Percentiles rank a stretch among this genome's conserved stretches.
Evolutionary conservation across 1,139 yeast species (phyloP).

Genomic region (Lodderomyces parapsilosis): DNA sequence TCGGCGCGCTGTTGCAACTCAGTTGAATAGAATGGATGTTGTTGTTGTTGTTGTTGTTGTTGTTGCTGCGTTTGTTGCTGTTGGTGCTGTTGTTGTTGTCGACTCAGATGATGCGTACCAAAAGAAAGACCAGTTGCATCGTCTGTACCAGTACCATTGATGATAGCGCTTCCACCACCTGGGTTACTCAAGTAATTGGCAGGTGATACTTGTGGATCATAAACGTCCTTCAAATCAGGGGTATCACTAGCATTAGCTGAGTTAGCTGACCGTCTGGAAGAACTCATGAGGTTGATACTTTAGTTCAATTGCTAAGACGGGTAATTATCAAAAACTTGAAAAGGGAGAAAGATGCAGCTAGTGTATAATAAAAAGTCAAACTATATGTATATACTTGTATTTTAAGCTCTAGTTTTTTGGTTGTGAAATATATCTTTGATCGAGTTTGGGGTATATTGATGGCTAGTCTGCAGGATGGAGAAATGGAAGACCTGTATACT

Average conservation of each 20-base stretch:
- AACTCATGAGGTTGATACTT: not conserved
- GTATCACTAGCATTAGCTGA: not conserved
- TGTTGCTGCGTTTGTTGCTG: conserved; percentile 9
- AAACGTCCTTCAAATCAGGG: conserved; percentile 9
- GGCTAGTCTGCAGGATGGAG: conserved; percentile 2
- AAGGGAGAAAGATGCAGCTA: too few species aligned
- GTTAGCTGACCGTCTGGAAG: not conserved
- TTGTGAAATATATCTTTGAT: not conserved
- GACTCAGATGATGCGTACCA: not conserved
- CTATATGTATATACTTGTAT: too few species aligned
- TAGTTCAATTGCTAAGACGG: too few species aligned
- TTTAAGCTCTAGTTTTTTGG: too few species aligned
- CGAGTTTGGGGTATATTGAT: not conserved
- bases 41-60: conserved; percentile 16
- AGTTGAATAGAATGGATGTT: conserved; percentile 16
- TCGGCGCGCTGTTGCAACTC: conserved; percentile 24
- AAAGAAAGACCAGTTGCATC: conserved; percentile 4
- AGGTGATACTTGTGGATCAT: conserved; percentile 13
- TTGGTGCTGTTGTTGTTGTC: too few species aligned
- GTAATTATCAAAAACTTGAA: too few species aligned
- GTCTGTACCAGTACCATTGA: not conserved
- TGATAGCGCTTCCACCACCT: not conserved
- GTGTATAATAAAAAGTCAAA: too few species aligned
- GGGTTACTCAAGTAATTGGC: conserved; percentile 7
- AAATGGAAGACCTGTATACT: too few species aligned